Evolutionary conservation across 116 monocot genomes (phyloP).

Genomic region (Dioscorea cayenensis): DNA sequence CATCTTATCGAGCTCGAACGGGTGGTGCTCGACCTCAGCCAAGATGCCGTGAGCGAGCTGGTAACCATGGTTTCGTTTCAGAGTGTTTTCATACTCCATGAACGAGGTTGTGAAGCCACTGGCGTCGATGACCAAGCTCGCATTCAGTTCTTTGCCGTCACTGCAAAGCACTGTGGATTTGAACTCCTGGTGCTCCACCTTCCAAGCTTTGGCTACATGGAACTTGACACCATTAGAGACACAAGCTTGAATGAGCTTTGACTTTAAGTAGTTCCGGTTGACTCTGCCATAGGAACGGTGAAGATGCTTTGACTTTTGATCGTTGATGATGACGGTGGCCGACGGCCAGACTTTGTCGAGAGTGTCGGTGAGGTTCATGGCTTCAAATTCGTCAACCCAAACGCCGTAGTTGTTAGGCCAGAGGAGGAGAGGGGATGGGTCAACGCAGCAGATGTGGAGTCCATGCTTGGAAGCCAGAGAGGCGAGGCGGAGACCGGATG

Average conservation of each 20-base stretch:
- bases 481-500: conserved; percentile 43
- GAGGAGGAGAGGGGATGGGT: conserved; percentile 27
- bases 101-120: conserved; percentile 54
- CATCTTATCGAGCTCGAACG: conserved; percentile 67
- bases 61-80: conserved; percentile 40
- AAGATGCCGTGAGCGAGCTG: conserved; percentile 76
- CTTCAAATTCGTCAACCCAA: conserved; percentile 43
- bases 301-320: conserved; percentile 23
- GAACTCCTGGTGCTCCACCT: conserved; percentile 39
- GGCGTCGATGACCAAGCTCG: conserved; percentile 57
- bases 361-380: conserved; percentile 30
- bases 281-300: conserved; percentile 59
- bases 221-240: conserved; percentile 47
- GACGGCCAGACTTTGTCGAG: conserved; percentile 55
- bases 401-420: conserved; percentile 55
- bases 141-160: conserved; percentile 30
- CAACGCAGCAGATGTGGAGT: conserved; percentile 30
- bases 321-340: conserved; percentile 36
- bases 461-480: conserved; percentile 23
- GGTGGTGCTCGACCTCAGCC: conserved; percentile 84
- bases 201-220: conserved; percentile 50
- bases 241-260: conserved; percentile 46
- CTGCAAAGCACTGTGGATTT: conserved; percentile 45
- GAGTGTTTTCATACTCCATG: conserved; percentile 39
- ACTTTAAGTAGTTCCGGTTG: conserved; percentile 41